phyloP scores from a whole-genome alignment of 192 early-diverging fungal genomes.

The Coemansia sp. region DNA sequence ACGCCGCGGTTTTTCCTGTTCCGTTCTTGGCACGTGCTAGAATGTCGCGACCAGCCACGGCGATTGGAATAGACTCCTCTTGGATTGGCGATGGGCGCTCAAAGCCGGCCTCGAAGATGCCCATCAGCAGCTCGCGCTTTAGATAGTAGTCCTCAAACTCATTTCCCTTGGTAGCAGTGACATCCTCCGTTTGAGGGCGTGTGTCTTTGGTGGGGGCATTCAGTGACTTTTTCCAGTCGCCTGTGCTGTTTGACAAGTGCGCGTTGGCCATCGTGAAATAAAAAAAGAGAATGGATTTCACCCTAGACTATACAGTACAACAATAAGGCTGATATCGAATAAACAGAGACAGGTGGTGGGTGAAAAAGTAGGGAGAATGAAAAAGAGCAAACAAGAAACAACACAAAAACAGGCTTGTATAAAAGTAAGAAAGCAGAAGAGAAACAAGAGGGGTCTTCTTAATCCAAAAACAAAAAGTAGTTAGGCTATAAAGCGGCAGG shows the following conservation, averaged over 20 bases:
- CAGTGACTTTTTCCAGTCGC: conserved; percentile 77
- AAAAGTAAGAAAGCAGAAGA: background rate
- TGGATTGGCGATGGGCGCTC: conserved; percentile 98
- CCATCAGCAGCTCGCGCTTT: conserved; percentile 96
- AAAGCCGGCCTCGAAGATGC: conserved; percentile 98
- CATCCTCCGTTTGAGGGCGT: conserved; percentile 96
- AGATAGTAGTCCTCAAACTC: conserved; percentile 99
- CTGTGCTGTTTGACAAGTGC: conserved; percentile 40
- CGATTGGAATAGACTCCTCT: conserved; percentile 98
- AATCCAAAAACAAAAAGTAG: background rate
- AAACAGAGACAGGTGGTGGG: background rate
- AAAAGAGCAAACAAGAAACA: background rate
- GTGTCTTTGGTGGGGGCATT: conserved; percentile 79
- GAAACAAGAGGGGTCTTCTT: background rate
- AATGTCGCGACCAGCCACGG: conserved; percentile 92
- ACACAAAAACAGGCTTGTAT: conserved; percentile 1
- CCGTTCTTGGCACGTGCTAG: conserved; percentile 97
- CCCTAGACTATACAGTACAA: conserved; percentile 38
- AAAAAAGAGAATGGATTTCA: conserved; percentile 8
- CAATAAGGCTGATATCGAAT: conserved; percentile 9
- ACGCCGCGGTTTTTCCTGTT: conserved; percentile 94
- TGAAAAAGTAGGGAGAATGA: background rate
- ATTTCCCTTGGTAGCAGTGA: conserved; percentile 96
- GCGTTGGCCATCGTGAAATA: conserved; percentile 48
- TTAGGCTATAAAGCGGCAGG: background rate